Evolutionary conservation across 768 basidiomycete species (phyloP), one percentile per base, ranked within the genome.

Genomic region (Mycena belliarum): DNA sequence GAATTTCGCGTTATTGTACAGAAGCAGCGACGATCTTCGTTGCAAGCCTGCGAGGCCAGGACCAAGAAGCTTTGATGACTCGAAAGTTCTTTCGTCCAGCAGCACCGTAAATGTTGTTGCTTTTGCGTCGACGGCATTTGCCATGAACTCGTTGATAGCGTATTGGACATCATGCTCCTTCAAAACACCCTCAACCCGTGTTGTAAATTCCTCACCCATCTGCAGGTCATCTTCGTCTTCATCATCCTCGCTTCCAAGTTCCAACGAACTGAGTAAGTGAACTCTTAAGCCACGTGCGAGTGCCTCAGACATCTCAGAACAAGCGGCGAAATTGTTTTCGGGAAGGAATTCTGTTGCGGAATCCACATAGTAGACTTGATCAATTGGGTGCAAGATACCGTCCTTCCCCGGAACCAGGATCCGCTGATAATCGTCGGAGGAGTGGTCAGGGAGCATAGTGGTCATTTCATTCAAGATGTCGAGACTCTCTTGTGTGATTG

Each of bases 111-210:
- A 68, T 7, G 23, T 29, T 6, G 12, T 57, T 0, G 70, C 71
- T 20, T 57, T 54, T 0, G 72, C 72, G 45, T 73, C 72, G 26
- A 60, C 57, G 0, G 71, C 71, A 28, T 73, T 73, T 7, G 72
- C 72, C 21, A 73, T 29, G 40, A 68, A 70, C 51, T 73, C 71
- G 52, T 64, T 66, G 29, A 68, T 53, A 1, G 69, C 64, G 33
- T 68, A 63, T 3, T 64, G 45, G 8, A 65, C 55, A 15, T 58
- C 47, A 41, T 73, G 70, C 23, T 66, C 62, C 21, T 58, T 55
- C 41, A 73, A 52, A 16, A 71, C 63, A 10, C 62, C 49, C 11
- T 54, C 38, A 20, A 73, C 68, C 10, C 72, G 58, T 7, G 49
- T 64, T 8, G 61, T 63, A 6, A 72, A 59, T 32, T 68, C 68